phyloP scores from a whole-genome alignment of 2,329 filamentous ascomycete genomes.

The Fonsecaea erecta region DNA sequence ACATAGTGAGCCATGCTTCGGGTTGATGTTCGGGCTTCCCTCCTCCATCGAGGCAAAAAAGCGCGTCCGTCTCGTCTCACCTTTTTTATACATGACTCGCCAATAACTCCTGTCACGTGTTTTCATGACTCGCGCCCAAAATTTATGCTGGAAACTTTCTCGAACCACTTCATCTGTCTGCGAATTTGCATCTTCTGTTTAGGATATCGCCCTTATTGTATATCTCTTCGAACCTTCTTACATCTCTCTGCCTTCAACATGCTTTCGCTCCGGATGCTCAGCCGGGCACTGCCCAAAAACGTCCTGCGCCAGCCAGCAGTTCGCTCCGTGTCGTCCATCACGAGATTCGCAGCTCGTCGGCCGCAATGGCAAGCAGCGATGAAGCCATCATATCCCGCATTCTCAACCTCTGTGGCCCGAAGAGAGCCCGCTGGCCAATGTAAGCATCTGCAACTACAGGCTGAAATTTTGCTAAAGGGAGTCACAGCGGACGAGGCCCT shows the following conservation, averaged over 20 bases:
- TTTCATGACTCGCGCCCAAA: not conserved
- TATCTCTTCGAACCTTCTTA: too few species aligned
- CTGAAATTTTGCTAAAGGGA: constrained; percentile 26
- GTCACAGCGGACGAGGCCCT: constrained; percentile 73
- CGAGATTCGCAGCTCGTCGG: constrained; percentile 57
- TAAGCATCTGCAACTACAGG: constrained; percentile 39
- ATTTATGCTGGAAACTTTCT: constrained; percentile 5
- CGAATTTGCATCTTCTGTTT: constrained; percentile 8
- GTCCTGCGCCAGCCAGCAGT: constrained; percentile 62
- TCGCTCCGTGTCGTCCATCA: constrained; percentile 55
- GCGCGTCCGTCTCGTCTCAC: not conserved
- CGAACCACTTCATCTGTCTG: not conserved
- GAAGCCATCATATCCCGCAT: constrained; percentile 50
- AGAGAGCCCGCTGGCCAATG: constrained; percentile 54
- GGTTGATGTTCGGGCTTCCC: not conserved
- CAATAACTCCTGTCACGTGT: not conserved
- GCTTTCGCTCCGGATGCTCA: constrained; percentile 70
- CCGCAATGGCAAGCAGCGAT: constrained; percentile 53
- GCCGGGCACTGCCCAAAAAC: constrained; percentile 69
- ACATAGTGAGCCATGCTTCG: not conserved
- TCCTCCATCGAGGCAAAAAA: too few species aligned
- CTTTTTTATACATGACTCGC: not conserved
- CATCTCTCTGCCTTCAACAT: constrained; percentile 52
- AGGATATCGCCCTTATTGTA: too few species aligned
- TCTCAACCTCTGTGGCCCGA: constrained; percentile 51